These are phyloP conservation scores for Citrullus amarus DNA, from an alignment of 306 rosid species.

Conservation along the genomic window DNA sequence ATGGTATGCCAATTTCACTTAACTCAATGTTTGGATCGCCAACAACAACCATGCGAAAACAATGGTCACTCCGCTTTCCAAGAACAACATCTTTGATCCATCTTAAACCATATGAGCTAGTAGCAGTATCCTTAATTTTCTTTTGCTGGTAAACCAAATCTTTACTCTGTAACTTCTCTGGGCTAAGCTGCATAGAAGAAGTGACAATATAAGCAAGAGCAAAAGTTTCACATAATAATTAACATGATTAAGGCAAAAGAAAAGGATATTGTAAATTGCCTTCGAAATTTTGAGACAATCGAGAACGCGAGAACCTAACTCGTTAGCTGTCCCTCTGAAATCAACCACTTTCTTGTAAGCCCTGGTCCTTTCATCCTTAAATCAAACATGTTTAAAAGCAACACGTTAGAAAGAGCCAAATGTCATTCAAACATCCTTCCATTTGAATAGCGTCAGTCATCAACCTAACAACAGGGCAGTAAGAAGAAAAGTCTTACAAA, in stretches of 20 bases:
- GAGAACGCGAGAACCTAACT: slow-evolving; percentile 67
- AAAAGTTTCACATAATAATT: slow-evolving; percentile 5
- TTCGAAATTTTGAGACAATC: slow-evolving; percentile 77
- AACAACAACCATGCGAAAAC: slow-evolving; percentile 70
- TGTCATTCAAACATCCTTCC: not conserved
- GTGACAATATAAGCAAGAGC: slow-evolving; percentile 23
- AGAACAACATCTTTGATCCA: slow-evolving; percentile 93
- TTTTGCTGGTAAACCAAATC: slow-evolving; percentile 42
- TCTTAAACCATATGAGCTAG: slow-evolving; percentile 71
- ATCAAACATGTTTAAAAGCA: slow-evolving; percentile 18
- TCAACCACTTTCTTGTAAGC: slow-evolving; percentile 62
- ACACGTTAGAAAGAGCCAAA: slow-evolving; percentile 16
- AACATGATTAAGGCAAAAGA: slow-evolving; percentile 5
- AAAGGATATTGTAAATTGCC: slow-evolving; percentile 33
- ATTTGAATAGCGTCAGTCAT: not conserved
- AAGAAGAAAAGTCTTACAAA: slow-evolving; percentile 42
- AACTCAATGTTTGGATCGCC: slow-evolving; percentile 88
- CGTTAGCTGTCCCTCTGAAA: slow-evolving; percentile 69
- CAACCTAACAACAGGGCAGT: not conserved
- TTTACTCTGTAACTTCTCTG: slow-evolving; percentile 36
- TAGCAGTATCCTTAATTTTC: slow-evolving; percentile 50
- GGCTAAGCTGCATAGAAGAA: slow-evolving; percentile 52
- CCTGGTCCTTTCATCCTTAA: slow-evolving; percentile 74
- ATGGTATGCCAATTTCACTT: slow-evolving; percentile 71
- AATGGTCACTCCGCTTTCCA: slow-evolving; percentile 78